Percentiles rank a stretch among this genome's conserved stretches.
These are phyloP conservation scores for Annulohypoxylon truncatum DNA, from an alignment of 2,329 filamentous ascomycete species.

Conservation along the genomic window DNA sequence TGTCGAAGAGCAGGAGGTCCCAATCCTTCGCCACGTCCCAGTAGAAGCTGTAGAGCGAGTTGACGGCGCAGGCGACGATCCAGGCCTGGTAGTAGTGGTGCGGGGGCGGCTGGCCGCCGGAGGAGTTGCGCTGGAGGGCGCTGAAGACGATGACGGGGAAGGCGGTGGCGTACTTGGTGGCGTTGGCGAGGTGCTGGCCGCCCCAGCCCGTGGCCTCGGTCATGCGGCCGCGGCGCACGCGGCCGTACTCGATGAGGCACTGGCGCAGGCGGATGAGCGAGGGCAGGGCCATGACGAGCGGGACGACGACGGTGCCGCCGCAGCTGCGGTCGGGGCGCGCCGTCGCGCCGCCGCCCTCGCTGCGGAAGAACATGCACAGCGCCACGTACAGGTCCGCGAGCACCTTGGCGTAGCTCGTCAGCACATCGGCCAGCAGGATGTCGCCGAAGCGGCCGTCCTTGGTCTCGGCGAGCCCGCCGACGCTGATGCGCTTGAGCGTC, in stretches of 20 bases:
- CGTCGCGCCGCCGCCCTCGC: constrained; percentile 75
- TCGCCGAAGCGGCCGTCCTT: constrained; percentile 95
- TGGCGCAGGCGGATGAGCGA: constrained; percentile 89
- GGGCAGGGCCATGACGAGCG: constrained; percentile 84
- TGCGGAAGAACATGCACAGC: constrained; percentile 88
- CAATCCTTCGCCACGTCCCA: constrained; percentile 98
- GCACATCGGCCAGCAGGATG: constrained; percentile 89
- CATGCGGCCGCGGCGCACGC: constrained; percentile 70
- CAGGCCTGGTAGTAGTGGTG: constrained; percentile 69
- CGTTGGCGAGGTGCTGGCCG: constrained; percentile 91
- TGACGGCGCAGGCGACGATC: constrained; percentile 79
- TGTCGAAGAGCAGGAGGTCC: constrained; percentile 87
- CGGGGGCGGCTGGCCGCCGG: constrained; percentile 53
- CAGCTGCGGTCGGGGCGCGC: constrained; percentile 83
- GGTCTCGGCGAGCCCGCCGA: constrained; percentile 87
- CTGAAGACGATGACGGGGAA: constrained; percentile 91
- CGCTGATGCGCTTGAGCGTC: constrained; percentile 79
- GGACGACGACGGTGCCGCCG: constrained; percentile 82
- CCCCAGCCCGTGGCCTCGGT: constrained; percentile 75
- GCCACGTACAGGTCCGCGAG: constrained; percentile 89
- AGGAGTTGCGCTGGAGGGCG: constrained; percentile 75
- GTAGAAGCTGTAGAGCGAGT: constrained; percentile 96
- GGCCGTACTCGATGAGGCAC: constrained; percentile 87
- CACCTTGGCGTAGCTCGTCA: constrained; percentile 95
- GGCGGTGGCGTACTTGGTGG: constrained; percentile 91